A percentile compares a stretch with the other conserved stretches of the same genome.
These are phyloP conservation scores for Prunus kanzakura DNA, from an alignment of 306 rosid species.

Conservation along the genomic window DNA sequence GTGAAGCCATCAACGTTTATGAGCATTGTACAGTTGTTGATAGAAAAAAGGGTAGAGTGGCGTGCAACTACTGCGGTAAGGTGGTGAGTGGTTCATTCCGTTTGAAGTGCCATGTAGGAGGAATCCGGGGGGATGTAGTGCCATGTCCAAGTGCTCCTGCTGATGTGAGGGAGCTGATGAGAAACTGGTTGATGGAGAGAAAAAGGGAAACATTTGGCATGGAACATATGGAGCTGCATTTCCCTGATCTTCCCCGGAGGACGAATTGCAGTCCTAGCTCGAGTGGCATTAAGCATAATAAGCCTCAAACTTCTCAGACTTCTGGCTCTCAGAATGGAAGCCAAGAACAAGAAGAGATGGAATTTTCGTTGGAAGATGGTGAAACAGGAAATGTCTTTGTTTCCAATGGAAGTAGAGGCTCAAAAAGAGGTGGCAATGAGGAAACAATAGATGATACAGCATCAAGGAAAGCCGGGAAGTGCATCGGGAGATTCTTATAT, in stretches of 20 bases:
- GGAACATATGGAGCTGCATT: background rate
- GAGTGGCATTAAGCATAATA: background rate
- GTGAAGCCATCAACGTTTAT: background rate
- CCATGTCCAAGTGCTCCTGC: constrained; percentile 16
- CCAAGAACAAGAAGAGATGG: constrained; percentile 2
- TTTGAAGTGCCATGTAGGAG: constrained; percentile 17
- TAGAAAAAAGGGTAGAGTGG: background rate
- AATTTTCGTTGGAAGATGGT: background rate
- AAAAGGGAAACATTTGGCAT: background rate
- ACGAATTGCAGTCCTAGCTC: background rate
- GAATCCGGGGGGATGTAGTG: constrained; percentile 14
- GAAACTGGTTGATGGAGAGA: background rate
- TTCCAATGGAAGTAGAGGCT: background rate
- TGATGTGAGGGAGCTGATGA: constrained; percentile 9
- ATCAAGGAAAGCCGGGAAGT: background rate
- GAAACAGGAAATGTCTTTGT: background rate
- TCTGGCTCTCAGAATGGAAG: background rate
- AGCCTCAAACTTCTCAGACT: background rate
- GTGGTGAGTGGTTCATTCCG: constrained; percentile 16
- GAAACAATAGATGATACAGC: background rate
- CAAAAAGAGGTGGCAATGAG: background rate
- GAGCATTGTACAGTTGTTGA: constrained; percentile 14
- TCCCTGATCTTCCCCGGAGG: constrained; percentile 5
- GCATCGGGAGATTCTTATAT: constrained; percentile 30
- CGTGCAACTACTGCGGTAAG: constrained; percentile 21